Conservation (phyloP, 1,284 basidiomycete genomes). For the Sporisorium exsertum region DNA sequence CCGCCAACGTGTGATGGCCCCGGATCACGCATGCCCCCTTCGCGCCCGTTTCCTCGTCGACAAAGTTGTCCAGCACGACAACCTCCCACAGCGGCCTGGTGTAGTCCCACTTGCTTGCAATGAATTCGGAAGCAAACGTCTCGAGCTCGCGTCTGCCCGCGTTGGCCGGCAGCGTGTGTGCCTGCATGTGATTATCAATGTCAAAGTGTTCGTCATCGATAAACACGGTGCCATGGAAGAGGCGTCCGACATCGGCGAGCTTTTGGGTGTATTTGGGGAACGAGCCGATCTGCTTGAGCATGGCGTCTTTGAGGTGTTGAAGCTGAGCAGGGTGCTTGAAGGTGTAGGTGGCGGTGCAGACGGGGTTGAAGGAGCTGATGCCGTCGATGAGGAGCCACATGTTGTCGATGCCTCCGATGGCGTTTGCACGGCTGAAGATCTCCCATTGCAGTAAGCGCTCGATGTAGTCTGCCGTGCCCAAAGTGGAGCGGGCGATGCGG, state of each 20-base stretch:
- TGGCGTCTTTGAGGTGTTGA: conserved; percentile 34
- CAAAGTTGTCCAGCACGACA: conserved; percentile 57
- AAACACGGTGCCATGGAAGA: conserved; percentile 58
- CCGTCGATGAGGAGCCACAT: conserved; percentile 58
- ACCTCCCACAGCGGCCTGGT: conserved; percentile 60
- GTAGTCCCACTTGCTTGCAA: conserved; percentile 61
- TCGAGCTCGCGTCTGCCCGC: conserved; percentile 62
- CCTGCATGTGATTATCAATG: conserved; percentile 43
- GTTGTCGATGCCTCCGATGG: conserved; percentile 56
- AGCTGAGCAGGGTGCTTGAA: conserved; percentile 48
- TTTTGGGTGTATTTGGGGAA: conserved; percentile 65
- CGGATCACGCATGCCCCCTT: conserved; percentile 58
- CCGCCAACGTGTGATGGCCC: conserved; percentile 64
- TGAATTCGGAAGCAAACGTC: conserved; percentile 55
- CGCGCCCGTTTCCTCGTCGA: conserved; percentile 42
- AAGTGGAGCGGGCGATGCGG: conserved; percentile 7
- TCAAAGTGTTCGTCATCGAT: conserved; percentile 54
- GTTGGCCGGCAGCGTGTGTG: conserved; percentile 39
- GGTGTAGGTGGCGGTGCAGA: conserved; percentile 61
- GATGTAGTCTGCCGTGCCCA: conserved; percentile 19
- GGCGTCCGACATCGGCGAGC: conserved; percentile 48
- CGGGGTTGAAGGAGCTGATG: conserved; percentile 60
- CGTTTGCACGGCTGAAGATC: conserved; percentile 42
- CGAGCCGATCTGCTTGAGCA: conserved; percentile 39
- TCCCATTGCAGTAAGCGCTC: conserved; percentile 42